Evolutionary conservation across 345 rosid genomes (phyloP).

Genomic region (Firmiana major): DNA sequence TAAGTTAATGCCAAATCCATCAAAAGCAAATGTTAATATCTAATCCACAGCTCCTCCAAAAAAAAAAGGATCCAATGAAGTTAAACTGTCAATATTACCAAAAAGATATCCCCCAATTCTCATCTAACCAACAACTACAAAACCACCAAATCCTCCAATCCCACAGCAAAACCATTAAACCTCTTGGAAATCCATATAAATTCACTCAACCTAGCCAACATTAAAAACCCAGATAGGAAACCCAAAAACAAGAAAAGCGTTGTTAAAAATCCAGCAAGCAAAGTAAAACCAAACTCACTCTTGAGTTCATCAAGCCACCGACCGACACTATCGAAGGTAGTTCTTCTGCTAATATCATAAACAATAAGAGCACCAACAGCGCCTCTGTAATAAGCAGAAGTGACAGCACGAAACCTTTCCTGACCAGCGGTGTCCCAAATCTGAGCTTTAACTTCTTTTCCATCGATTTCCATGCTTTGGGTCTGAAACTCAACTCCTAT

Average conservation of each 20-base stretch:
- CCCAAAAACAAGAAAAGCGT: background rate
- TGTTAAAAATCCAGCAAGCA: background rate
- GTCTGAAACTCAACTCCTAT: constrained; percentile 93
- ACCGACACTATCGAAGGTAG: constrained; percentile 70
- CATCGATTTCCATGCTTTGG: constrained; percentile 72
- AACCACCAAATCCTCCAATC: background rate
- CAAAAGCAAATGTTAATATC: background rate
- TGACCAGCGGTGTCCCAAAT: constrained; percentile 98
- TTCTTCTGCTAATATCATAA: constrained; percentile 68
- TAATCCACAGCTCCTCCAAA: background rate
- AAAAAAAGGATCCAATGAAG: background rate
- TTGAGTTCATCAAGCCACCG: constrained; percentile 90
- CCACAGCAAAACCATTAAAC: background rate
- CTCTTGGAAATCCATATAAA: background rate
- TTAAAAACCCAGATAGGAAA: background rate
- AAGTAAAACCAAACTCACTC: constrained; percentile 34
- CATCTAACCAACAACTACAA: background rate
- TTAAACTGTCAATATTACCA: background rate
- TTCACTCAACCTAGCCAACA: constrained; percentile 4
- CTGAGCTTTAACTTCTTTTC: constrained; percentile 84
- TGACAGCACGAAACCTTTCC: constrained; percentile 88
- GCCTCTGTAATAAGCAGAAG: constrained; percentile 90
- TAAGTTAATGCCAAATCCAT: background rate
- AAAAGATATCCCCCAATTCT: background rate
- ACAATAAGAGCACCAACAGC: constrained; percentile 86